phyloP scores from a whole-genome alignment of 2,329 filamentous ascomycete species.

The Colletotrichum orbiculare region DNA sequence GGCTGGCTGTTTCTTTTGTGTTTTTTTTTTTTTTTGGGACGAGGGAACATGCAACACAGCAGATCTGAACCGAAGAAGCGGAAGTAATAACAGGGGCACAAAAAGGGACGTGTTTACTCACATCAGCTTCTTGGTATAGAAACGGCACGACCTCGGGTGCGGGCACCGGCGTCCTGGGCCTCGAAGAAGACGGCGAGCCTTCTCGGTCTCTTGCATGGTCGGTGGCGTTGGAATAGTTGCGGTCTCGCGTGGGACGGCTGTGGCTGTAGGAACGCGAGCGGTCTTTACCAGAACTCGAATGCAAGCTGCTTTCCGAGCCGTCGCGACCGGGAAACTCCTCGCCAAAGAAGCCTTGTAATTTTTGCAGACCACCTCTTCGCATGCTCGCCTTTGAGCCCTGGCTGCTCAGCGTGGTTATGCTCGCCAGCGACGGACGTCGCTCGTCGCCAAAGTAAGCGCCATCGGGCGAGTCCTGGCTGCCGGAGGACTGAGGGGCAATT shows the following conservation, averaged over 20 bases:
- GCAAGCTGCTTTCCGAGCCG: conserved; percentile 77
- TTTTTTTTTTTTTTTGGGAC: too few species aligned
- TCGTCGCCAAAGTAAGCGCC: conserved; percentile 74
- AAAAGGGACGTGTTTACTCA: conserved; percentile 56
- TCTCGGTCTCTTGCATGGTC: conserved; percentile 73
- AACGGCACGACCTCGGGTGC: conserved; percentile 98
- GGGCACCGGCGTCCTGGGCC: conserved; percentile 86
- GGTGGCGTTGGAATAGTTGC: conserved; percentile 83
- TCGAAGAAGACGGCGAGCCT: conserved; percentile 78
- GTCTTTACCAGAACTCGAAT: conserved; percentile 64
- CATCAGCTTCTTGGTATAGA: conserved; percentile 88
- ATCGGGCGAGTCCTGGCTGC: conserved; percentile 70
- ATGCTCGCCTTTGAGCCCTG: conserved; percentile 81
- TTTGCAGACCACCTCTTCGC: conserved; percentile 79
- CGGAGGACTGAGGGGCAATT: conserved; percentile 52
- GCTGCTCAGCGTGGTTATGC: conserved; percentile 86
- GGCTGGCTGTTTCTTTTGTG: too few species aligned
- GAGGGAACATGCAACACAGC: conserved; percentile 39
- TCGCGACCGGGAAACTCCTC: conserved; percentile 84
- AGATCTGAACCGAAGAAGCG: conserved; percentile 36
- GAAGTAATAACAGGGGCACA: conserved; percentile 37
- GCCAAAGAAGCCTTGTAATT: conserved; percentile 91
- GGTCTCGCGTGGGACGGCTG: conserved; percentile 69
- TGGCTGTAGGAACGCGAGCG: conserved; percentile 73
- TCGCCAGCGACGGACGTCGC: conserved; percentile 87